Evolutionary conservation across 495 filamentous ascomycete species (phyloP), one percentile per base, ranked within the genome.

Genomic region (Parmelia sp.): DNA sequence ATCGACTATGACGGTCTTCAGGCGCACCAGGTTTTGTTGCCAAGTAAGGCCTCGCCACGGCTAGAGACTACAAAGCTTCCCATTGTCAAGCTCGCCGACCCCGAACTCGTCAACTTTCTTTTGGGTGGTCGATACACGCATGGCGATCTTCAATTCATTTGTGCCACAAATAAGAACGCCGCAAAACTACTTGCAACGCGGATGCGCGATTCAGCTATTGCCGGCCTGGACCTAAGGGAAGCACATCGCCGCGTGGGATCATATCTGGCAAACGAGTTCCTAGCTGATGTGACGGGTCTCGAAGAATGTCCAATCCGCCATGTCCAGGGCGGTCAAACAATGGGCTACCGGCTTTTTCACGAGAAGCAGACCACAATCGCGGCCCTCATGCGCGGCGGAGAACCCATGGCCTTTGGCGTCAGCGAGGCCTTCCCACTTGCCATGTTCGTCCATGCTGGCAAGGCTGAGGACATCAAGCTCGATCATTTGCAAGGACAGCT

Each of bases 391-490:
- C 83, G 86, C 36, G 86, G 82, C 25, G 86, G 86, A 33, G 84
- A 87, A 70, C 75, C 86, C 17, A 85, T 89, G 83, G 86, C 86
- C n/a, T 74, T 78, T 9, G 86, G 86, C 9, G 77, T 89, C 63
- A 84, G 70, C 67, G 77, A 85, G 3, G 80, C 75, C 29, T 82
- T 88, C 36, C 80, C 82, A 0, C 64, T 70, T 1, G 82, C 85
- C 19, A 79, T 74, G 70, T 84, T 88, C 64, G 40, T 84, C 1
- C 84, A 89, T 67, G 86, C 83, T 5, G 75, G 71, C 1, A 7
- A 70, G 29, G 73, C 81, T 0, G 64, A 68, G 0, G 81, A 88
- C 56, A 63, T 88, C 62, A 74, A 69, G 62, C 39, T 31, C 3
- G 40, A 79, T 17, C 77, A 84, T 69, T 36, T 89, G 14, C 21